Base-by-base conservation (phyloP, 805 yeast species). In the Starmerella asiatica region DNA sequence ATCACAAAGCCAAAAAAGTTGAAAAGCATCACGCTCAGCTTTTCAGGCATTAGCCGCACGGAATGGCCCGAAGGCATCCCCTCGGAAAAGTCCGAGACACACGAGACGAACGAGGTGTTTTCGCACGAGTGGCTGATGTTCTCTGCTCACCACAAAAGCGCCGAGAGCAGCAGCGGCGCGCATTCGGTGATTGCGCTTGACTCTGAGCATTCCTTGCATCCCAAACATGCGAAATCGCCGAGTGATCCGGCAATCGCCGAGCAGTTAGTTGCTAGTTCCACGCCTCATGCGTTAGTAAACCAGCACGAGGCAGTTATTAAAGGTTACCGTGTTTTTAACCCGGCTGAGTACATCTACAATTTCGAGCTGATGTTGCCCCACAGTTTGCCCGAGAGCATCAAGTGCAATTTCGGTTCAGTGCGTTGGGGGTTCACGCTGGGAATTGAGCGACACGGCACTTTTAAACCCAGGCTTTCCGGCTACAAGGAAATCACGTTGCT, bases 21-120 rank as follows among this genome's bases (percentile, higher is more conserved):
- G 44, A 82, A 79, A 57, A 56, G 70, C 16, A 71, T 86, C 11
- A 56, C 62, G 4, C 63, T 86, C 35, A 63, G 67, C 1, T 74
- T 86, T 50, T 67, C 68, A 38, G 96, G 95, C 1, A 55, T 58
- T 1, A 71, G 80, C 28, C 68, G 80, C 48, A 86, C 95, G 0
- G 94, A 86, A 45, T 86, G 96, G 95, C 96, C 96, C 3, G 96
- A 91, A 54, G 98, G 98, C 2, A 86, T 88, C 16, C 97, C 97
- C 0, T 95, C 96, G 0, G 82, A 79, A 55, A 75, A 76, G 48
- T 64, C 65, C 15, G 79, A 75, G 12, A 76, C 71, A 44, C 57
- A 59, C 26, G 98, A 91, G 50, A 57, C 69, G 18, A 71, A 70
- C 45, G 79, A 72, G 38, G 56, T 86, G 19, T 69, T 83, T 21